Conservation (phyloP, 495 filamentous ascomycete species). For the Aspergillus egyptiacus region DNA sequence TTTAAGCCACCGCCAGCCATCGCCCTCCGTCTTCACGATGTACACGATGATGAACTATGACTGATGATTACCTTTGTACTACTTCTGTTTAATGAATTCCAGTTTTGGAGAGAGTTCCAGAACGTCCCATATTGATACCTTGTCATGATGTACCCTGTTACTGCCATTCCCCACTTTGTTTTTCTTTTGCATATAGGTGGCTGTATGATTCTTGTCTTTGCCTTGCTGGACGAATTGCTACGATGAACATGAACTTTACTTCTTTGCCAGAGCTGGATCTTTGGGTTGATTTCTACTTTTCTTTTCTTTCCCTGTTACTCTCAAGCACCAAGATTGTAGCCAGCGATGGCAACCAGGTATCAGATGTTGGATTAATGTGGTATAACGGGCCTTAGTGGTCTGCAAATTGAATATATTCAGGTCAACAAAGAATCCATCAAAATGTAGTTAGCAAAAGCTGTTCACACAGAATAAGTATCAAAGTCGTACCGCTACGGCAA, state of each 20-base stretch:
- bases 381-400: neutral
- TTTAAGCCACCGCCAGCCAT: conserved; percentile 22
- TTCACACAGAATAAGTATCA: no score
- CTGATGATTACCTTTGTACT: conserved; percentile 3
- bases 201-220: conserved; percentile 7
- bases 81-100: conserved; percentile 2
- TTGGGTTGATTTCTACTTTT: conserved; percentile 12
- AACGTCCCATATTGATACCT: neutral
- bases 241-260: conserved; percentile 6
- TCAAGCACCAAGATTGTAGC: conserved; percentile 6
- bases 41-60: conserved; percentile 14
- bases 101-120: neutral
- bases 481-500: no score
- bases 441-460: no score
- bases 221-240: neutral
- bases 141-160: neutral
- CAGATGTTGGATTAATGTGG: conserved; percentile 5
- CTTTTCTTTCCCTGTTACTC: neutral
- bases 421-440: neutral
- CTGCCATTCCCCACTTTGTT: neutral
- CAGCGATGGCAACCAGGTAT: conserved; percentile 7
- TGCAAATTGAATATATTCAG: neutral
- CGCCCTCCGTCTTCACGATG: neutral
- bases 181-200: conserved; percentile 1
- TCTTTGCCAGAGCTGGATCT: conserved; percentile 14